phyloP scores from a whole-genome alignment of 345 rosid species.

The Mallotus nudiflorus region DNA sequence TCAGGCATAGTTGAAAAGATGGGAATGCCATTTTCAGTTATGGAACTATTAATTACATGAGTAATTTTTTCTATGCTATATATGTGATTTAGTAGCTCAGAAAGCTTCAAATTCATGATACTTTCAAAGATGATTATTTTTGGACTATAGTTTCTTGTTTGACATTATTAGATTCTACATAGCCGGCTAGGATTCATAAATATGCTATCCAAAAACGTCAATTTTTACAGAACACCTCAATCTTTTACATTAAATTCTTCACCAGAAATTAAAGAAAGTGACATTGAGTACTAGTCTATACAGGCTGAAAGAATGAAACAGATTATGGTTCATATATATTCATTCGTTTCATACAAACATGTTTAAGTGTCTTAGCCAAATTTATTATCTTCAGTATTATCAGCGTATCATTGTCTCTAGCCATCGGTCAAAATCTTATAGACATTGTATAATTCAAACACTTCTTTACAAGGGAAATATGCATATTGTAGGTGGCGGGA shows the following conservation, averaged over 20 bases:
- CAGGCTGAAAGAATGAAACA: too few species aligned
- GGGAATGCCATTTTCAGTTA: conserved; percentile 6
- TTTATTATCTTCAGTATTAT: not conserved
- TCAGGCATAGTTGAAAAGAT: not conserved
- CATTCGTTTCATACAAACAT: not conserved
- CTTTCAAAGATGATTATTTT: too few species aligned
- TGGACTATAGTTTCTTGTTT: not conserved
- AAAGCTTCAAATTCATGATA: not conserved
- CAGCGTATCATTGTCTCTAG: not conserved
- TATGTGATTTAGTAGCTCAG: not conserved
- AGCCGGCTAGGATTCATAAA: too few species aligned
- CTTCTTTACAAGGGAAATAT: too few species aligned
- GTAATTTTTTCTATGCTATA: too few species aligned
- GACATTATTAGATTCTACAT: not conserved
- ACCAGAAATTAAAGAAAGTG: too few species aligned
- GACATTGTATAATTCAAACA: too few species aligned
- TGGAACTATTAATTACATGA: too few species aligned
- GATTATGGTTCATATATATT: not conserved
- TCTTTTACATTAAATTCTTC: not conserved
- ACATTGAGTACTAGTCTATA: too few species aligned
- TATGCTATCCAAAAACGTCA: too few species aligned
- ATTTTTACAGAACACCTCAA: not conserved
- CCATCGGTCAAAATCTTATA: too few species aligned
- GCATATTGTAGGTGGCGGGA: too few species aligned
- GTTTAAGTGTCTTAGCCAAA: not conserved